Evolutionary conservation across 768 basidiomycete genomes (phyloP).

Genomic region (Mycena rosella): DNA sequence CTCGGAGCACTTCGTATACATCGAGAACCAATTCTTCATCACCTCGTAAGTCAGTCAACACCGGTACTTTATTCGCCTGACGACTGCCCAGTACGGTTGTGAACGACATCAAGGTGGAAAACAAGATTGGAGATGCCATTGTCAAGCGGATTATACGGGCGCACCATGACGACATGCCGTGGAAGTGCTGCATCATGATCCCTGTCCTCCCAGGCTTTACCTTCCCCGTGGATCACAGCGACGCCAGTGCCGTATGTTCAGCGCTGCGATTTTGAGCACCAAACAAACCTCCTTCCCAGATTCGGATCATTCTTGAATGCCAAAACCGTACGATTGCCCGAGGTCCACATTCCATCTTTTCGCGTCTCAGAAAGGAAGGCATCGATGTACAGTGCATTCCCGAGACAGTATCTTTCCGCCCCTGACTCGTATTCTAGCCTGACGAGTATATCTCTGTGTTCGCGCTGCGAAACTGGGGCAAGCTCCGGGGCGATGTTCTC

Average conservation of each 20-base stretch:
- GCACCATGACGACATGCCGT: slow-evolving; percentile 81
- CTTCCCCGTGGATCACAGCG: slow-evolving; percentile 91
- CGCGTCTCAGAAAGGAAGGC: slow-evolving; percentile 83
- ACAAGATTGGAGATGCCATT: slow-evolving; percentile 94
- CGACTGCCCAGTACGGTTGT: slow-evolving; percentile 73
- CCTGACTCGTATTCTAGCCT: slow-evolving; percentile 65
- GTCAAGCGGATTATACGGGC: slow-evolving; percentile 93
- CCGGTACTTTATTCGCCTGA: slow-evolving; percentile 3
- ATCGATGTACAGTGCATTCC: slow-evolving; percentile 77
- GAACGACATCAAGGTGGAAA: slow-evolving; percentile 89
- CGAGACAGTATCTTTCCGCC: slow-evolving; percentile 7
- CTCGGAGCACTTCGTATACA: slow-evolving; percentile 98
- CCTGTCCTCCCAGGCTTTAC: slow-evolving; percentile 95
- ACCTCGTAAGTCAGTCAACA: slow-evolving; percentile 72
- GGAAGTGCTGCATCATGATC: slow-evolving; percentile 94
- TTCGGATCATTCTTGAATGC: slow-evolving; percentile 95
- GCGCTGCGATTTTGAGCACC: neutral
- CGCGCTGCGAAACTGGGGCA: slow-evolving; percentile 93
- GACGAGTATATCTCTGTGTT: slow-evolving; percentile 94
- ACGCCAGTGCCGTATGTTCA: slow-evolving; percentile 86
- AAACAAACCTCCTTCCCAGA: slow-evolving; percentile 54
- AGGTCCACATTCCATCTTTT: slow-evolving; percentile 93
- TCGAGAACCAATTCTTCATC: slow-evolving; percentile 96
- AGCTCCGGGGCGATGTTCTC: slow-evolving; percentile 83
- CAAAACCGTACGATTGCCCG: slow-evolving; percentile 91